Percentiles rank a stretch among this genome's conserved stretches.
phyloP scores from a whole-genome alignment of 768 basidiomycete genomes.

The Rhizopogon sp. region DNA sequence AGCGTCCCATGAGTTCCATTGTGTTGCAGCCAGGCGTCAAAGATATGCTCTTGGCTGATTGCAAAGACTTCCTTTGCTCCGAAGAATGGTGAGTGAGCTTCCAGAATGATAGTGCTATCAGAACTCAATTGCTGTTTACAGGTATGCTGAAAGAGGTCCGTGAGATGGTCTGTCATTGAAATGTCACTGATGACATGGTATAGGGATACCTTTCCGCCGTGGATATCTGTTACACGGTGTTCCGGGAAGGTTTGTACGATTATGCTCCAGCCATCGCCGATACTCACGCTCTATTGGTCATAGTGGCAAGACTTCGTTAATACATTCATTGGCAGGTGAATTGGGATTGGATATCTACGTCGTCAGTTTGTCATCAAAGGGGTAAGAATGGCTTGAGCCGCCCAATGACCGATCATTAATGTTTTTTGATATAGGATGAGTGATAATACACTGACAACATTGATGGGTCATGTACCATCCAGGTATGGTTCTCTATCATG shows the following conservation, averaged over 20 bases:
- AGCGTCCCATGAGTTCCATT: slow-evolving; percentile 90
- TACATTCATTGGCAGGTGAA: slow-evolving; percentile 81
- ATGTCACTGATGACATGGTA: slow-evolving; percentile 12
- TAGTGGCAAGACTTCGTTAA: slow-evolving; percentile 83
- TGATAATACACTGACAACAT: slow-evolving; percentile 79
- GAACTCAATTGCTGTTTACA: slow-evolving; percentile 26
- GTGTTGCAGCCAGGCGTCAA: slow-evolving; percentile 86
- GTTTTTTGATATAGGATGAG: slow-evolving; percentile 58
- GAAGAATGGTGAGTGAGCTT: slow-evolving; percentile 71
- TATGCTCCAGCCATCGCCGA: neutral
- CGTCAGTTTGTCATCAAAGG: slow-evolving; percentile 82
- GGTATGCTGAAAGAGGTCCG: slow-evolving; percentile 88
- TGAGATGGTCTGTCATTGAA: slow-evolving; percentile 15
- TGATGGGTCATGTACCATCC: slow-evolving; percentile 86
- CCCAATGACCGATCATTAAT: neutral
- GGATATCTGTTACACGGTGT: slow-evolving; percentile 85
- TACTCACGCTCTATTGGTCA: slow-evolving; percentile 11
- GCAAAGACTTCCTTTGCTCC: slow-evolving; percentile 78
- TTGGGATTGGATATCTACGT: slow-evolving; percentile 89
- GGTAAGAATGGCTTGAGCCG: slow-evolving; percentile 40
- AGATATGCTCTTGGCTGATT: slow-evolving; percentile 85
- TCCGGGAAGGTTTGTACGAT: slow-evolving; percentile 60
- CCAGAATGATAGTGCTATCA: slow-evolving; percentile 15
- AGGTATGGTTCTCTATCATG: slow-evolving; percentile 40
- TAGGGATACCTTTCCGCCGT: slow-evolving; percentile 84